A percentile compares a stretch with the other conserved stretches of the same genome.
These are phyloP conservation scores for Fusarium hostae DNA, from an alignment of 2,329 filamentous ascomycete genomes.

Conservation along the genomic window DNA sequence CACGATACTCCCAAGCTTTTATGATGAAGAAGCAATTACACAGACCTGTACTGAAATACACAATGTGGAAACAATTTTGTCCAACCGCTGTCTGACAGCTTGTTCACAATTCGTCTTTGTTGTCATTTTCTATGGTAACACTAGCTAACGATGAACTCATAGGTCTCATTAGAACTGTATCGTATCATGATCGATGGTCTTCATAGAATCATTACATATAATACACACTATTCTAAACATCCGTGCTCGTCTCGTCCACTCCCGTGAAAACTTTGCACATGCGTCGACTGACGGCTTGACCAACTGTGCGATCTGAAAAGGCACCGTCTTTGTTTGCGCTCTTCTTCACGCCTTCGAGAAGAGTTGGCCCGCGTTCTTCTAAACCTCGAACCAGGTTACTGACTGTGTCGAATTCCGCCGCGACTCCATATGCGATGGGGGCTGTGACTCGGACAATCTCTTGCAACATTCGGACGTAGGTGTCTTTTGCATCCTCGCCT, in stretches of 20 bases:
- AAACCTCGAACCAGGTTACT: conserved; percentile 68
- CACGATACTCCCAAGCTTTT: conserved; percentile 38
- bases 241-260: conserved; percentile 64
- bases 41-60: conserved; percentile 83
- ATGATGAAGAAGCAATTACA: conserved; percentile 80
- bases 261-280: conserved; percentile 70
- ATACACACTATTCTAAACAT: conserved; percentile 52
- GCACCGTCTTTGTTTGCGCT: conserved; percentile 67
- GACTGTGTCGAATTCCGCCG: conserved; percentile 68
- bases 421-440: conserved; percentile 77
- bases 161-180: conserved; percentile 16
- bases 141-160: conserved; percentile 39
- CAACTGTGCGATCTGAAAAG: conserved; percentile 64
- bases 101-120: conserved; percentile 34
- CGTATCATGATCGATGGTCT: neutral
- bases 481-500: conserved; percentile 73
- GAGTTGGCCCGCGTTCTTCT: conserved; percentile 65
- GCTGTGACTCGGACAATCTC: conserved; percentile 78
- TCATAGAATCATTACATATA: conserved; percentile 18
- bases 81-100: conserved; percentile 84
- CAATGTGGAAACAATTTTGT: conserved; percentile 77
- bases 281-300: conserved; percentile 67
- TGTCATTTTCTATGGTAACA: conserved; percentile 38
- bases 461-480: conserved; percentile 79
- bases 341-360: conserved; percentile 71